Conservation (phyloP, 1,284 basidiomycete species). For the Waitea zeae region DNA sequence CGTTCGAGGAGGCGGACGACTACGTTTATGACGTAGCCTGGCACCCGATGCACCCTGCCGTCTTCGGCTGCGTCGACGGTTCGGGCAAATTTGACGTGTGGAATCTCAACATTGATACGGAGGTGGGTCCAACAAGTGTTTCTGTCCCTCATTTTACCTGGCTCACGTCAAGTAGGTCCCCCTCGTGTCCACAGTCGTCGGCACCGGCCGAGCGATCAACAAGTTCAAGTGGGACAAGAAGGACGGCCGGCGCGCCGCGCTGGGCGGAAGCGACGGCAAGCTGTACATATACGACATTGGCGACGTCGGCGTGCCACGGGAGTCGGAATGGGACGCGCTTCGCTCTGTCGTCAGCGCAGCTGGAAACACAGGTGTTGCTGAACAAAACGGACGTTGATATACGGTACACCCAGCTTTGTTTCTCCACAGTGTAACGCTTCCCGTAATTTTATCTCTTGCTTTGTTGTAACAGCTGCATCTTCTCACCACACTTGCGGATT, state of each 20-base stretch:
- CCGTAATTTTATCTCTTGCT: no score
- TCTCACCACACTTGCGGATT: no score
- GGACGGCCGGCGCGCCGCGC: constrained; percentile 67
- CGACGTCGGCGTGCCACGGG: constrained; percentile 72
- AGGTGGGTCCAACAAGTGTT: constrained; percentile 63
- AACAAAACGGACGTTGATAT: no score
- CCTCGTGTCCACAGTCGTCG: constrained; percentile 56
- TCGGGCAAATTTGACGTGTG: constrained; percentile 91
- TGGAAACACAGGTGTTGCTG: no score
- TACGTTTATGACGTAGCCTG: constrained; percentile 99
- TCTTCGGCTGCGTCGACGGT: constrained; percentile 91
- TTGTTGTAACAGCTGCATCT: no score
- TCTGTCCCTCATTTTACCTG: background rate
- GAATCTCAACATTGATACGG: constrained; percentile 90
- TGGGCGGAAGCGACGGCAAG: constrained; percentile 85
- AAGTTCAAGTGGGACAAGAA: constrained; percentile 89
- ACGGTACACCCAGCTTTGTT: no score
- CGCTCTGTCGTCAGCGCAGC: constrained; percentile 32
- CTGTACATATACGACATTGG: constrained; percentile 91
- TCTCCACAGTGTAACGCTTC: no score
- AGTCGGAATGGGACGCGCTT: constrained; percentile 80
- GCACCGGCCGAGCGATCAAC: constrained; percentile 73
- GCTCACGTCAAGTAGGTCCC: constrained; percentile 41
- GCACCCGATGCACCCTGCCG: constrained; percentile 88
- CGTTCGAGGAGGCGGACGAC: constrained; percentile 92